Evolutionary conservation across 768 basidiomycete species (phyloP), one percentile per base, ranked within the genome.

Genomic region (Hemileccinum impolitum): DNA sequence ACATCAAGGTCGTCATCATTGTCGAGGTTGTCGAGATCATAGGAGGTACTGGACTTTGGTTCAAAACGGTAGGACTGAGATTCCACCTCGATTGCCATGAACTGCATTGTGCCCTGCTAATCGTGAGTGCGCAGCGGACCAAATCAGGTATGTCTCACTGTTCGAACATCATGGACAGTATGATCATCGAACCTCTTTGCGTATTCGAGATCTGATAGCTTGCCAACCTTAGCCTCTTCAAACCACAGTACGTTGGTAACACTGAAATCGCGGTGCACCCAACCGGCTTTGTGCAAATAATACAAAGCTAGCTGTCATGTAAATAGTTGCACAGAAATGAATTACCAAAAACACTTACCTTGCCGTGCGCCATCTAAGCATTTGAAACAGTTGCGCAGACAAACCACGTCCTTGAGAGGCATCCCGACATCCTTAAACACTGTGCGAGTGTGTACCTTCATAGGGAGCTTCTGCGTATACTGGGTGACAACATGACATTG

Each of bases 21-120:
- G n/a, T n/a, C n/a, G n/a, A n/a, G n/a, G n/a, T n/a, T n/a, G n/a
- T n/a, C n/a, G n/a, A n/a, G n/a, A n/a, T n/a, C n/a, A n/a, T n/a
- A n/a, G n/a, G n/a, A n/a, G n/a, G n/a, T n/a, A n/a, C n/a, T n/a
- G n/a, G n/a, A n/a, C n/a, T n/a, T n/a, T n/a, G n/a, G n/a, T n/a
- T n/a, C n/a, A n/a, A n/a, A n/a, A n/a, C n/a, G n/a, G n/a, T n/a
- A n/a, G n/a, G n/a, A n/a, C n/a, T n/a, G n/a, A n/a, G n/a, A 0
- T 38, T 45, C 55, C 18, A 59, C 52, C 15, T 59, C 57, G 5
- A 39, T 5, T 3, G 55, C 52, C 52, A 58, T 53, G 11, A 49
- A 57, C 8, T 49, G 8, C 47, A 49, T 21, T 3, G 47, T 57
- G 15, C 54, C 54, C 56, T 57, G 34, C 34, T 0, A 17, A 17